A percentile compares a stretch with the other conserved stretches of the same genome.
Conservation (phyloP, 257 asterid genomes). For the Ophiorrhiza pumila region DNA sequence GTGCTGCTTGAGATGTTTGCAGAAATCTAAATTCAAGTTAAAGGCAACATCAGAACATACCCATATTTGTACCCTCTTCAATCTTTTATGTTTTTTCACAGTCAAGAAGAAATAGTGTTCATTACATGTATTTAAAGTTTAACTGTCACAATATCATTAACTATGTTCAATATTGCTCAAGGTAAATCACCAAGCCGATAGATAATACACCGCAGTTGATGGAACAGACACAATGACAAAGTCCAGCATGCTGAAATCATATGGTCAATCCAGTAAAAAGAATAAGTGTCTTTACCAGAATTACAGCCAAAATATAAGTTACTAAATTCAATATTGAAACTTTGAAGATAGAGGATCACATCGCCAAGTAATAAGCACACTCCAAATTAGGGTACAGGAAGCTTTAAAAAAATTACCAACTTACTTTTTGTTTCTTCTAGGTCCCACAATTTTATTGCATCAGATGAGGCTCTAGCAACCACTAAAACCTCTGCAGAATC, state of each 20-base stretch:
- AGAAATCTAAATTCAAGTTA: too few relatives aligned
- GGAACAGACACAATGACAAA: too few relatives aligned
- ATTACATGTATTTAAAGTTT: too few relatives aligned
- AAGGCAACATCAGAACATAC: too few relatives aligned
- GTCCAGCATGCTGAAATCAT: not conserved
- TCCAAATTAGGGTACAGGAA: not conserved
- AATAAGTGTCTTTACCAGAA: not conserved
- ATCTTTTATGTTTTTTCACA: not conserved
- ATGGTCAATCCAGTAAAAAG: not conserved
- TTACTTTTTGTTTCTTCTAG: constrained; percentile 89
- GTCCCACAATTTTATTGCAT: constrained; percentile 92
- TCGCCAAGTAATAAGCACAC: not conserved
- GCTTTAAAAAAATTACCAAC: constrained; percentile 18
- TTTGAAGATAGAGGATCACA: not conserved
- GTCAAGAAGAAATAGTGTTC: not conserved
- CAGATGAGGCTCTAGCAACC: constrained; percentile 90
- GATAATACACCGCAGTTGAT: not conserved
- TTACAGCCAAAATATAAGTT: not conserved
- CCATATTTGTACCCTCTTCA: too few relatives aligned
- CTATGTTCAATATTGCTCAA: not conserved
- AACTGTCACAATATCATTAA: not conserved
- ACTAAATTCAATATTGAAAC: not conserved
- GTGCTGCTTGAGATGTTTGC: too few relatives aligned
- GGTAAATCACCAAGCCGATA: not conserved
- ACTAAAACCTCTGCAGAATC: constrained; percentile 86